A percentile compares a stretch with the other conserved stretches of the same genome.
Evolutionary conservation across 192 early-diverging fungal species (phyloP).

Genomic region (Gaertneriomyces sp.): DNA sequence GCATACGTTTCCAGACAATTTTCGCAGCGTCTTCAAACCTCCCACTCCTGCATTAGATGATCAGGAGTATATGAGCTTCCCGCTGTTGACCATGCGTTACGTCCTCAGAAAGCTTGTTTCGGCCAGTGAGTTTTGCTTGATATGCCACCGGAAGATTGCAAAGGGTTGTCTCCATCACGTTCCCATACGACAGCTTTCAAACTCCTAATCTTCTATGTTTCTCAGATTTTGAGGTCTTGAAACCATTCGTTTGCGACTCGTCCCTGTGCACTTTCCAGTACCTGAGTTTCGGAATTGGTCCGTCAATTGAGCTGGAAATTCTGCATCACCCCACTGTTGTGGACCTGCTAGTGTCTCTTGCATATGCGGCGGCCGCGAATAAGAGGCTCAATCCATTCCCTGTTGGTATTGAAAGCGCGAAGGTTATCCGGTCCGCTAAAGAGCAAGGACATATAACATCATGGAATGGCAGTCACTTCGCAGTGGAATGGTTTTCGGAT

Average conservation of each 20-base stretch:
- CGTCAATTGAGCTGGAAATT: conserved; percentile 40
- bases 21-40: not conserved
- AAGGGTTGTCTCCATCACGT: not conserved
- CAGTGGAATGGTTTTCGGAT: no score
- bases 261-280: conserved; percentile 45
- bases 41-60: not conserved
- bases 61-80: conserved; percentile 33
- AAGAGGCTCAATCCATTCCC: conserved; percentile 33
- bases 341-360: conserved; percentile 44
- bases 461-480: no score
- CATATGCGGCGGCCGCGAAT: conserved; percentile 32
- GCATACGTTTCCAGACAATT: not conserved
- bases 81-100: conserved; percentile 36
- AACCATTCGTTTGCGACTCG: conserved; percentile 44
- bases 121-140: conserved; percentile 39
- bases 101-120: conserved; percentile 35
- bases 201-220: not conserved
- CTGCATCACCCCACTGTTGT: conserved; percentile 40
- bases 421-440: not conserved
- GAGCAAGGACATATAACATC: no score
- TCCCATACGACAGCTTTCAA: no score
- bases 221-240: conserved; percentile 34
- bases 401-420: conserved; percentile 20
- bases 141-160: conserved; percentile 34
- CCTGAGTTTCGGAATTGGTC: conserved; percentile 40